phyloP scores from a whole-genome alignment of 768 basidiomycete species.

The Melanogaster broomeanus region DNA sequence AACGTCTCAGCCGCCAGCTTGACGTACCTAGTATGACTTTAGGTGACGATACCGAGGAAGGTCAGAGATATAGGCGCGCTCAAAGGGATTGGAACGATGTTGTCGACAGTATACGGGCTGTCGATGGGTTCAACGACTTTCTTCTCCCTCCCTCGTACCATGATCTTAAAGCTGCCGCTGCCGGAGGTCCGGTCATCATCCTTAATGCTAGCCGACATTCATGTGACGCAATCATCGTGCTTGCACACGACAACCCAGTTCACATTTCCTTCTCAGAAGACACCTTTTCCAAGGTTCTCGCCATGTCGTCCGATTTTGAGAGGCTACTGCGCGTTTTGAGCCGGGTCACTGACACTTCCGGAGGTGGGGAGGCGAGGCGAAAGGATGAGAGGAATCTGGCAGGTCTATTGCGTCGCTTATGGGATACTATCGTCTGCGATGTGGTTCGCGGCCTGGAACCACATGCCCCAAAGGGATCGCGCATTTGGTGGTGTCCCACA shows the following conservation, averaged over 20 bases:
- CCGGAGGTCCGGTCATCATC: slow-evolving; percentile 33
- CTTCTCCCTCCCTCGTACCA: slow-evolving; percentile 20
- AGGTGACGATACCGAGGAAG: slow-evolving; percentile 8
- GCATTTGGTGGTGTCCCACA: slow-evolving; percentile 34
- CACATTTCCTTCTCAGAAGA: slow-evolving; percentile 11
- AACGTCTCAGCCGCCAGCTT: slow-evolving; percentile 18
- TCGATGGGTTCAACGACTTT: slow-evolving; percentile 25
- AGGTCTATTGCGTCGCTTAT: slow-evolving; percentile 17
- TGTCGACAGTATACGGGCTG: slow-evolving; percentile 25
- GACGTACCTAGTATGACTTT: slow-evolving; percentile 15
- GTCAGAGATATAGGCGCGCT: slow-evolving; percentile 18
- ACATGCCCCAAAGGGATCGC: slow-evolving; percentile 10
- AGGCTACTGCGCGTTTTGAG: neutral
- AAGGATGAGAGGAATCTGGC: slow-evolving; percentile 4
- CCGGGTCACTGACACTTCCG: neutral
- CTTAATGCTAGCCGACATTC: slow-evolving; percentile 28
- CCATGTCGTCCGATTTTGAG: slow-evolving; percentile 6
- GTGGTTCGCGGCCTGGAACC: slow-evolving; percentile 19
- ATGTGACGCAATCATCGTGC: slow-evolving; percentile 21
- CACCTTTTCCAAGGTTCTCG: slow-evolving; percentile 4
- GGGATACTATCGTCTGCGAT: slow-evolving; percentile 20
- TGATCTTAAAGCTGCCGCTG: slow-evolving; percentile 17
- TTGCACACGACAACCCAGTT: slow-evolving; percentile 7
- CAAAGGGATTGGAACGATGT: slow-evolving; percentile 25
- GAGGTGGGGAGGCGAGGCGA: neutral